A percentile compares a stretch with the other conserved stretches of the same genome.
Evolutionary conservation across 208 protist species (phyloP).

Genomic region (Leishmania arabica): DNA sequence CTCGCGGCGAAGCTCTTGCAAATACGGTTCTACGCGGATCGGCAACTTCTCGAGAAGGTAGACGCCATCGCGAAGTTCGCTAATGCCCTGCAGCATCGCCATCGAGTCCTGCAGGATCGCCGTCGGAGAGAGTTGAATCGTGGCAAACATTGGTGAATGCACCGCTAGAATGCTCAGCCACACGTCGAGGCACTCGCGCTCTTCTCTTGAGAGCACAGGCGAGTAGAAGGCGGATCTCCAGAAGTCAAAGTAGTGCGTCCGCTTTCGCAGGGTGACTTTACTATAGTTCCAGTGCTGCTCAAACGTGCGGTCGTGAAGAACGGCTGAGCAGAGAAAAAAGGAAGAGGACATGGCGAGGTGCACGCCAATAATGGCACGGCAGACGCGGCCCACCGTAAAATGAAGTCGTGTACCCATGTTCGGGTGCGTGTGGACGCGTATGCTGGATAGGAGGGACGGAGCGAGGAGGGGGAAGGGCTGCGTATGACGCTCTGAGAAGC

Average conservation of each 20-base stretch:
- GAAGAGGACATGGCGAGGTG: slow-evolving; percentile 33
- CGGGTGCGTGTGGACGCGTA: neutral
- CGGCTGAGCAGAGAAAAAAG: slow-evolving; percentile 38
- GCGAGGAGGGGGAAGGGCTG: neutral
- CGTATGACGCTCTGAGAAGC: too few relatives aligned
- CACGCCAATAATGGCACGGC: slow-evolving; percentile 30
- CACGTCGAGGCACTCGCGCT: slow-evolving; percentile 59
- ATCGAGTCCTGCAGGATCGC: slow-evolving; percentile 63
- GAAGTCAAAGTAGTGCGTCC: slow-evolving; percentile 39
- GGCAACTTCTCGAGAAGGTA: slow-evolving; percentile 43
- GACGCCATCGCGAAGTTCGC: slow-evolving; percentile 55
- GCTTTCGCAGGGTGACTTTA: slow-evolving; percentile 40
- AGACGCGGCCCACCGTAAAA: slow-evolving; percentile 27
- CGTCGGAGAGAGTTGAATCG: slow-evolving; percentile 35
- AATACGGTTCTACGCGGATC: slow-evolving; percentile 32
- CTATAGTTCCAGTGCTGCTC: slow-evolving; percentile 69
- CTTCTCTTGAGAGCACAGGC: slow-evolving; percentile 38
- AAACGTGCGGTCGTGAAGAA: slow-evolving; percentile 48
- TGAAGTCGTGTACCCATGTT: neutral
- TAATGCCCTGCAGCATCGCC: slow-evolving; percentile 44
- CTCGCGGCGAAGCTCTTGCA: slow-evolving; percentile 62
- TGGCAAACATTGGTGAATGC: slow-evolving; percentile 26
- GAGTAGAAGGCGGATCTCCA: slow-evolving; percentile 48
- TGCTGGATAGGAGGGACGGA: neutral
- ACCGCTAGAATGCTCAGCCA: slow-evolving; percentile 50